Base-by-base conservation (phyloP, 352 stramenopile species). In the Ophiocytium majus region DNA sequence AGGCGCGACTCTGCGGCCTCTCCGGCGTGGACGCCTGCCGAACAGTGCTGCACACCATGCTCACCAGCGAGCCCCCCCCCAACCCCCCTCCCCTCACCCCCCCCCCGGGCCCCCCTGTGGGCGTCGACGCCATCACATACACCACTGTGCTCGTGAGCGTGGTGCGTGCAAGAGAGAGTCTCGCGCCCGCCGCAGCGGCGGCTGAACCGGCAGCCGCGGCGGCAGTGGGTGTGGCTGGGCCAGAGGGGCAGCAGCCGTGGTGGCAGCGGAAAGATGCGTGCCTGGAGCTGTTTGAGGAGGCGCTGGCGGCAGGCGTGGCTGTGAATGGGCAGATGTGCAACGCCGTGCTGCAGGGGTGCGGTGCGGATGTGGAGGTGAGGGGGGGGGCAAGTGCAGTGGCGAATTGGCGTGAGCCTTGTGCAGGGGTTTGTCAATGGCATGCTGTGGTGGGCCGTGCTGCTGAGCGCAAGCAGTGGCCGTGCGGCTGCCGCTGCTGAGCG, bases 241-340 rank as follows among this genome's bases (percentile, higher is more conserved):
- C 9, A 32, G 14, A 63, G 0, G 33, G 31, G 43, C 43, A 57
- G 43, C 43, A 57, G 43, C 5, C 35, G 35, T 78, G 66, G 66
- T 43, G 5, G 66, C 32, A 35, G 32, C 32, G 66, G 66, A 5
- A 14, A 14, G 66, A 78, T 43, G 35, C 35, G 32, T 88, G 84
- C 43, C 76, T 82, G 34, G 43, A 71, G 33, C 76, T 88, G 37
- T 86, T 82, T 57, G 37, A 57, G 0, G 84, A 88, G 43, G 84
- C 84, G 32, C 9, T 79, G 49, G 63, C 36, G 32, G 76, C 79
- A 71, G 80, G 80, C 43, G 82, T 86, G 23, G 31, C 32, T 0
- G 33, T 88, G 19, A 88, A 88, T 32, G 84, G 84, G 79, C 82
- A 86, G 75, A 81, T 88, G 36, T 86, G 79, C 84, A 88, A 86